These are phyloP conservation scores for Abrus precatorius DNA, from an alignment of 306 rosid genomes.

Conservation along the genomic window DNA sequence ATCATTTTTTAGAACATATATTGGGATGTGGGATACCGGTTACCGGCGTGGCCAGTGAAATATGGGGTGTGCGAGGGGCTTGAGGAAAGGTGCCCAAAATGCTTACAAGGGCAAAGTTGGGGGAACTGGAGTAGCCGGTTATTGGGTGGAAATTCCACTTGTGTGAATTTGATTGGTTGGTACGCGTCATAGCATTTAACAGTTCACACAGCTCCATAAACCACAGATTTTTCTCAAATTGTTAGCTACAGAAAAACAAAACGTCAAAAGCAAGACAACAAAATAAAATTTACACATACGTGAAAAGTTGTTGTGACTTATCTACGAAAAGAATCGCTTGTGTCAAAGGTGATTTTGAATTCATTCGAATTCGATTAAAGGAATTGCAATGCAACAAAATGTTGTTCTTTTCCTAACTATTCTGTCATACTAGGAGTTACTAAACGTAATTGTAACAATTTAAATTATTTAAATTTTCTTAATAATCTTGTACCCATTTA, in stretches of 20 bases:
- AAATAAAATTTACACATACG: not conserved
- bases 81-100: too few relatives aligned
- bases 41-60: slow-evolving; percentile 57
- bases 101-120: slow-evolving; percentile 16
- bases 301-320: not conserved
- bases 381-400: not conserved
- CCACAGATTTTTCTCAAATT: not conserved
- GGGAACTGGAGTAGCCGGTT: slow-evolving; percentile 50
- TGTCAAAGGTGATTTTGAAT: slow-evolving; percentile 1
- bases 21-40: not conserved
- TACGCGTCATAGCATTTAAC: slow-evolving; percentile 63
- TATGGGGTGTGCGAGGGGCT: not conserved
- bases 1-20: not conserved
- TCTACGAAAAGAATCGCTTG: slow-evolving; percentile 34
- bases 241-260: not conserved
- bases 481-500: too few relatives aligned
- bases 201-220: not conserved
- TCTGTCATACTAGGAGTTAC: not conserved
- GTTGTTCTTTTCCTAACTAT: not conserved
- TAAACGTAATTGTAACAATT: not conserved
- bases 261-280: not conserved
- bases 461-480: too few relatives aligned
- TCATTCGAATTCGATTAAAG: not conserved
- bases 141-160: slow-evolving; percentile 34
- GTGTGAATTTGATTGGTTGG: slow-evolving; percentile 60